Evolutionary conservation across 2,329 filamentous ascomycete species (phyloP), one percentile per base, ranked within the genome.

Genomic region (Aspergillus sp.): DNA sequence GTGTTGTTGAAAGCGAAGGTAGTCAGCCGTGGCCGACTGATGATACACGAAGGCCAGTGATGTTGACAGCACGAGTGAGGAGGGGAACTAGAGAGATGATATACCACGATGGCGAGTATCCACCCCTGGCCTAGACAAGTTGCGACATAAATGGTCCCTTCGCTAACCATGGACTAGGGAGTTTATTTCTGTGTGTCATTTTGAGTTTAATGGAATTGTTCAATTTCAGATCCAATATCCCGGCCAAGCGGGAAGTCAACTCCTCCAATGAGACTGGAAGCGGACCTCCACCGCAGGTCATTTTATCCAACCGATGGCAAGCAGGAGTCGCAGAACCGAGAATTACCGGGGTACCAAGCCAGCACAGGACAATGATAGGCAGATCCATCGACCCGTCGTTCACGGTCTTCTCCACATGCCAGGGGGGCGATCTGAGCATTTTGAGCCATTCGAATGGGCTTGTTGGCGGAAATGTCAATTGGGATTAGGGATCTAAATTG

Each of bases 321-420:
- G 32, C 68, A 59, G 38, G 51, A 65, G 66, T 36, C 64, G 50
- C 25, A 69, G n/a, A 57, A 42, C 68, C 65, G 69, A 71, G 30
- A 38, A 19, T 48, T 54, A 41, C 54, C 63, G 60, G 39, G 58
- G 42, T 55, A 41, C 48, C 47, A 49, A 53, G 32, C 50, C 42
- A 58, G 25, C 25, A 36, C 49, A 49, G 56, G 54, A 51, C 53
- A 49, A 17, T 57, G 44, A 69, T 69, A 70, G 64, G 68, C 53
- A 65, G 64, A 65, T 64, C 58, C 59, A 61, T 27, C 50, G 64
- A 62, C 63, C 64, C 64, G 60, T 64, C 60, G 65, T 66, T 67
- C 63, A 59, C 58, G 51, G 54, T 59, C 13, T 36, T 8, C 60
- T 50, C 62, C 62, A 64, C 53, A 55, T 44, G 41, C 58, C 21